These are phyloP conservation scores for Hypomontagnella submonticulosa DNA, from an alignment of 495 filamentous ascomycete species.

Conservation along the genomic window DNA sequence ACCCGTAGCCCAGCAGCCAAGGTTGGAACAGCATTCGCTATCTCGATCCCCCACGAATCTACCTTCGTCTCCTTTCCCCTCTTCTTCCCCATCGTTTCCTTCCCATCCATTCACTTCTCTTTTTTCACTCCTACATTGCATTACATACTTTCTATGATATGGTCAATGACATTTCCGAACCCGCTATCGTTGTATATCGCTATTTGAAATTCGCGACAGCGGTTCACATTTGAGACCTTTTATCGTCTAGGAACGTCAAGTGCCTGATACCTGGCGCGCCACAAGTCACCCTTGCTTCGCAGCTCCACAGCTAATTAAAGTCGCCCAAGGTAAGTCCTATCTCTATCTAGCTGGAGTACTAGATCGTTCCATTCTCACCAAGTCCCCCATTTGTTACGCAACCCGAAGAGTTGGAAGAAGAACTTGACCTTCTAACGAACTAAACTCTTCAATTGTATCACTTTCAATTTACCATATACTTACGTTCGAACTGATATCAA, in stretches of 20 bases:
- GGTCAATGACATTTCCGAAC: constrained; percentile 21
- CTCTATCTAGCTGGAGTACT: constrained; percentile 21
- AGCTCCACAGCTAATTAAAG: constrained; percentile 49
- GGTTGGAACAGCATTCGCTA: constrained; percentile 36
- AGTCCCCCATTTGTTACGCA: constrained; percentile 35
- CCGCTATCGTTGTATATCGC: constrained; percentile 34
- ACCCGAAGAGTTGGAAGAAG: constrained; percentile 21
- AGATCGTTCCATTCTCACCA: constrained; percentile 42
- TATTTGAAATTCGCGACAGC: constrained; percentile 39
- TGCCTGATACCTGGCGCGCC: constrained; percentile 46
- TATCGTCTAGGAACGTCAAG: constrained; percentile 39
- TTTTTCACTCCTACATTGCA: constrained; percentile 9
- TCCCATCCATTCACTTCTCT: constrained; percentile 17
- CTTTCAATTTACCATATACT: constrained; percentile 1
- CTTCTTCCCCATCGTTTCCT: constrained; percentile 12
- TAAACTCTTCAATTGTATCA: constrained; percentile 17
- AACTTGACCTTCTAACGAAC: constrained; percentile 17
- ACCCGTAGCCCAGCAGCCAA: no score
- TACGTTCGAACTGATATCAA: constrained; percentile 24
- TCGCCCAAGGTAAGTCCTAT: constrained; percentile 42
- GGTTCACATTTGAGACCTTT: constrained; percentile 42
- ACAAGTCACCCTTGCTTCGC: constrained; percentile 47
- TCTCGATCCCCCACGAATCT: constrained; percentile 45
- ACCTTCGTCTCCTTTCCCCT: constrained; percentile 18
- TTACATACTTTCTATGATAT: constrained; percentile 14